Conservation (phyloP, 768 basidiomycete species). For the Cystofilobasidium bisporidii region DNA sequence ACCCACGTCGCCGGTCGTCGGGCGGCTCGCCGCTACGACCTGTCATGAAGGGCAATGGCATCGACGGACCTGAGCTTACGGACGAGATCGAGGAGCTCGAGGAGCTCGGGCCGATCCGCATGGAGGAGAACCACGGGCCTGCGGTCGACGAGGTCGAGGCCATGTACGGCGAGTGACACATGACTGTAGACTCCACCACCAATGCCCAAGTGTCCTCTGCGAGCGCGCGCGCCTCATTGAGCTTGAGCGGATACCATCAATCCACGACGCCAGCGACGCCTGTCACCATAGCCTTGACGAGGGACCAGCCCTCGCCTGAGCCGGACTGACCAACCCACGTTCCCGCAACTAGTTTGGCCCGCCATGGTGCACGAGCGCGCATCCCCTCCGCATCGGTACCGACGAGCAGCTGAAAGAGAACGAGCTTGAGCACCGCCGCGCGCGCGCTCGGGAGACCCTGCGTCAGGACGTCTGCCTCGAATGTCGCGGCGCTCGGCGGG, state of each 20-base stretch:
- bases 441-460: background rate
- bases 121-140: slow-evolving; percentile 35
- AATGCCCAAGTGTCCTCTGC: no score
- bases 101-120: slow-evolving; percentile 56
- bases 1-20: slow-evolving; percentile 57
- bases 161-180: slow-evolving; percentile 21
- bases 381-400: background rate
- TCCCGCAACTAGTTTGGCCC: background rate
- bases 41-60: slow-evolving; percentile 56
- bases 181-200: no score
- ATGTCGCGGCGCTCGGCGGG: background rate
- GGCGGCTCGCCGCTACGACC: slow-evolving; percentile 69
- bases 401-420: background rate
- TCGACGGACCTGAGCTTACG: slow-evolving; percentile 45
- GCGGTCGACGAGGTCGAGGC: slow-evolving; percentile 41
- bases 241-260: no score
- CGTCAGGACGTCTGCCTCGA: background rate
- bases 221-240: no score
- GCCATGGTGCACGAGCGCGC: background rate
- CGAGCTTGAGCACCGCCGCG: background rate
- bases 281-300: background rate
- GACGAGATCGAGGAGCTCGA: slow-evolving; percentile 59
- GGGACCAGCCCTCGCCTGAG: background rate
- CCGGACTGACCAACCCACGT: background rate
- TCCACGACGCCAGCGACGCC: background rate